A percentile compares a stretch with the other conserved stretches of the same genome.
Evolutionary conservation across 345 rosid genomes (phyloP).

Genomic region (Lumnitzera racemosa): DNA sequence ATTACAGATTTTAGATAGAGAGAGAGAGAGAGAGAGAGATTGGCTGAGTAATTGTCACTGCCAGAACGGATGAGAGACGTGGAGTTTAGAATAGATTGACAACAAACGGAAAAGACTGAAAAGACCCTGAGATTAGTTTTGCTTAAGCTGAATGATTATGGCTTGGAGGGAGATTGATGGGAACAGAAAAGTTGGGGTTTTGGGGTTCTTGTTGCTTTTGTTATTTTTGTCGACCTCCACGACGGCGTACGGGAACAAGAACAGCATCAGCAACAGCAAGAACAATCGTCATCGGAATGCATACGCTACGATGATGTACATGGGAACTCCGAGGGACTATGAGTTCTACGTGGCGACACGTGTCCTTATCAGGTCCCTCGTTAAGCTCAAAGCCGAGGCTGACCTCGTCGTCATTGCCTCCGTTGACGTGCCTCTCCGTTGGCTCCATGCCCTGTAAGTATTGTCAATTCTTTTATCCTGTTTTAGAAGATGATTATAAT

Average conservation of each 20-base stretch:
- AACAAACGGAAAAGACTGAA: no score
- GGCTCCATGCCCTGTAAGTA: slow-evolving; percentile 76
- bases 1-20: no score
- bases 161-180: no score
- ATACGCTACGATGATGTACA: slow-evolving; percentile 97
- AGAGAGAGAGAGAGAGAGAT: no score
- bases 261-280: no score
- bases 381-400: slow-evolving; percentile 54
- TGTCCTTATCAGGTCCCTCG: slow-evolving; percentile 84
- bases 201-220: neutral
- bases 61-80: no score
- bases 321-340: slow-evolving; percentile 97
- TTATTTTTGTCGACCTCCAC: slow-evolving; percentile 1
- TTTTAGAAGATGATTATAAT: neutral
- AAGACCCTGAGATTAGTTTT: no score
- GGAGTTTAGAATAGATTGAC: no score
- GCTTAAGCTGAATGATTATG: no score
- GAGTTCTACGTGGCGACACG: slow-evolving; percentile 94
- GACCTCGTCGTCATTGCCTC: slow-evolving; percentile 97
- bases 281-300: slow-evolving; percentile 53
- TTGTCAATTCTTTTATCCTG: neutral
- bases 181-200: no score
- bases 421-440: slow-evolving; percentile 73
- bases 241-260: neutral
- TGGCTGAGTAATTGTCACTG: no score